Evolutionary conservation across 768 basidiomycete genomes (phyloP), one percentile per base, ranked within the genome.

Genomic region (Termitomyces sp.): DNA sequence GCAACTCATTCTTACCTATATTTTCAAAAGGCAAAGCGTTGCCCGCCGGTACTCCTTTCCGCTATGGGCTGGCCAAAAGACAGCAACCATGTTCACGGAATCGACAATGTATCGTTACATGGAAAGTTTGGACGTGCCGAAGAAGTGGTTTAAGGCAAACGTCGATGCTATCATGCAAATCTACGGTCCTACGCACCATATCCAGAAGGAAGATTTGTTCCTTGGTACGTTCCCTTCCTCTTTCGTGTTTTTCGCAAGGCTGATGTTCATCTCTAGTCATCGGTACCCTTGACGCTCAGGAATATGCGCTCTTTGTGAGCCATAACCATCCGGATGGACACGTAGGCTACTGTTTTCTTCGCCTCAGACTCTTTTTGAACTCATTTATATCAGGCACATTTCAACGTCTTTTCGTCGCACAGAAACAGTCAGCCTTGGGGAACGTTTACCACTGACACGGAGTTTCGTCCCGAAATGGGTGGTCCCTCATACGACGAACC

Each of bases 241-340:
- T 22, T 20, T 38, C 18, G 15, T 10, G 42, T 27, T 12, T 2
- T 7, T 18, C 10, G 12, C 1, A 12, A 22, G 43, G 42, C 16
- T 52, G 7, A 27, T 25, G 6, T 6, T 0, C 13, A 2, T 56
- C 15, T 48, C 23, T 41, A 78, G 79, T 91, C 22, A 81, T 91
- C 31, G 91, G 91, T 4, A 78, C 86, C 0, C 73, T 94, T 3
- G 80, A 82, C 44, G 79, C 90, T 7, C 77, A 82, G 0, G 85
- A 88, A 53, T 88, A 89, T 68, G 90, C 83, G 0, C 69, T 89
- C 23, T 85, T 91, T 58, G 89, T 91, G 35, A 87, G 86, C 61
- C 86, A 90, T 57, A 74, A 74, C 54, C 86, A 89, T 68, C 80
- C 77, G 2, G 79, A 85, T 59, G 78, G 83, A 3, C 79, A 80